phyloP scores from a whole-genome alignment of 257 asterid genomes.

The Eustoma russellianum region DNA sequence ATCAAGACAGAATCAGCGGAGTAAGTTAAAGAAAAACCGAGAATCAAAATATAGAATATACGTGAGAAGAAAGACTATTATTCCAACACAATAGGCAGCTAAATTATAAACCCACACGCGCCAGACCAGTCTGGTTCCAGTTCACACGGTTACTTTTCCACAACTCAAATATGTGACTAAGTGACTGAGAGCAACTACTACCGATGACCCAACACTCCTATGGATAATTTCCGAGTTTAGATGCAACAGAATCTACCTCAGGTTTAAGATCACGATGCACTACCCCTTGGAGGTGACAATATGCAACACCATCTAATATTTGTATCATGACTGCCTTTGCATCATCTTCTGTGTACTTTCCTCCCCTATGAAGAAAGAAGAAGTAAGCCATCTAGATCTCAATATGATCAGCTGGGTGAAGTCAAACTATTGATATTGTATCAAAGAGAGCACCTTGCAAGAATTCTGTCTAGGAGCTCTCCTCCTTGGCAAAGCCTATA shows the following conservation, averaged over 20 bases:
- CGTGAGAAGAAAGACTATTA: no score
- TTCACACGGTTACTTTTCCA: no score
- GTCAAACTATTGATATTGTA: conserved; percentile 1
- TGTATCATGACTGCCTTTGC: conserved; percentile 47
- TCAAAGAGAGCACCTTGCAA: conserved; percentile 36
- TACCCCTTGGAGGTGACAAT: conserved; percentile 58
- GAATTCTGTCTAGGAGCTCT: conserved; percentile 62
- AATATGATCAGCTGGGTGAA: not conserved
- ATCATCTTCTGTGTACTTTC: conserved; percentile 54
- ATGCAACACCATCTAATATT: conserved; percentile 48
- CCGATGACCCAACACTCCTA: no score
- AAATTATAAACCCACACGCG: no score
- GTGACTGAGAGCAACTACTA: no score
- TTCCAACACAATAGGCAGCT: no score
- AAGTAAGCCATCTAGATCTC: not conserved
- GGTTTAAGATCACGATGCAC: conserved; percentile 79
- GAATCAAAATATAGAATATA: not conserved
- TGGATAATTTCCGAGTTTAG: no score
- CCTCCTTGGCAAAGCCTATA: conserved; percentile 74
- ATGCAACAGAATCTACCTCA: conserved; percentile 31
- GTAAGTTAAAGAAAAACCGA: not conserved
- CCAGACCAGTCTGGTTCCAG: no score
- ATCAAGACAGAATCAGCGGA: conserved; percentile 4
- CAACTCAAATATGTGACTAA: no score
- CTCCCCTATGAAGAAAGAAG: conserved; percentile 31